These are phyloP conservation scores for Bonia amplexicaulis DNA, from an alignment of 176 grass and related monocot genomes.

Conservation along the genomic window DNA sequence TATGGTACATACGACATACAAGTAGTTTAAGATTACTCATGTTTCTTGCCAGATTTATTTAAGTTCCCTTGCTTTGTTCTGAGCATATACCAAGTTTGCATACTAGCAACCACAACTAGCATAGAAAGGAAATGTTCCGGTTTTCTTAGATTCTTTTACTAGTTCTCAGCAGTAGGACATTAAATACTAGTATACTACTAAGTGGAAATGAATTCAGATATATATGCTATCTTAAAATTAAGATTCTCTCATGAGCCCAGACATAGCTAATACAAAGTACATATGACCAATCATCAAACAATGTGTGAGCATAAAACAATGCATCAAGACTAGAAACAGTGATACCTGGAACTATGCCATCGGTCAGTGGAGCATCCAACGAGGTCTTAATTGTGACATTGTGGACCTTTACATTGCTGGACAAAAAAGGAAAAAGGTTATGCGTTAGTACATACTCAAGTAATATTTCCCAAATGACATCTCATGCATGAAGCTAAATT, in stretches of 20 bases:
- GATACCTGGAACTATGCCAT: constrained; percentile 84
- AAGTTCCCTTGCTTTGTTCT: background rate
- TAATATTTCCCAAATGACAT: background rate
- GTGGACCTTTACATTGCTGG: constrained; percentile 67
- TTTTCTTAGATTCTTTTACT: background rate
- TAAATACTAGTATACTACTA: background rate
- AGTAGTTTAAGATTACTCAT: background rate
- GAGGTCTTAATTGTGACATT: constrained; percentile 67
- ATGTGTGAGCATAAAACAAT: background rate
- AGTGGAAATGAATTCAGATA: background rate
- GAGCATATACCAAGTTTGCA: background rate
- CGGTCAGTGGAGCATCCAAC: constrained; percentile 59
- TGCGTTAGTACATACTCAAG: constrained; percentile 4
- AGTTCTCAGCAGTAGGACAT: background rate
- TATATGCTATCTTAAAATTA: background rate
- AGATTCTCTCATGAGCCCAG: background rate
- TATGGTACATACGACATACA: background rate
- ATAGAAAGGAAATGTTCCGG: background rate
- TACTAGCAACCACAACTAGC: background rate
- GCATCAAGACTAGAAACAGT: background rate
- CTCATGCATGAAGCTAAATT: background rate
- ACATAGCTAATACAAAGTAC: background rate
- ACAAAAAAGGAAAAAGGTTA: constrained; percentile 25
- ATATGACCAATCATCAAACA: background rate
- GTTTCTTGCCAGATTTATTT: background rate